Base-by-base conservation (phyloP, 2,329 filamentous ascomycete species). In the Xylaria arbuscula region DNA sequence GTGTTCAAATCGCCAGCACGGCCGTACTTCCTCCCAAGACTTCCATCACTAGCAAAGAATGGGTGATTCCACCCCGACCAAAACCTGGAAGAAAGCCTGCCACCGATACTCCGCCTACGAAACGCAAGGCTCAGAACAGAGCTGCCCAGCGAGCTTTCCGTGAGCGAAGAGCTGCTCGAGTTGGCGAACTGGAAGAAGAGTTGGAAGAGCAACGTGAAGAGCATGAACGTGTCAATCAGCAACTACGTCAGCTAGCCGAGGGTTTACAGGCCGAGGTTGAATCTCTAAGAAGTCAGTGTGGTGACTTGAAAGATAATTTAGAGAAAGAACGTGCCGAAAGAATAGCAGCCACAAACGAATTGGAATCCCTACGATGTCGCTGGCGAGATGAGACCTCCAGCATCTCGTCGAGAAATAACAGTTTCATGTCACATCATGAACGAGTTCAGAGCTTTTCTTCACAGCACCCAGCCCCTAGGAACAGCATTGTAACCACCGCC, bases 71-170 rank as follows among this genome's bases (percentile, higher is more conserved):
- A 28, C 93, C 93, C 34, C 87, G 93, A 69, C 93, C 93, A 55
- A 95, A 94, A 84, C 95, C 96, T 24, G 95, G 95, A 57, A 90
- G 95, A 74, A 98, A 98, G 85, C 94, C 95, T 2, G 93, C 93
- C 55, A 97, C 93, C 42, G 94, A 98, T 78, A 97, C 94, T 61
- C 94, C 94, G 15, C 92, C 93, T 1, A 97, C 94, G 51, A 97
- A 97, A 83, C 89, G 96, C 72, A 97, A 98, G 84, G 92, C 93
- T 1, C 96, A 98, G 82, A 98, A 98, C 80, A 88, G 96, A 68
- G 92, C 93, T 55, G 95, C 95, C 2, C 95, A 98, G 82, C 86
- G 95, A 67, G 93, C 92, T 0, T 98, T 98, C 80, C 88, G 95
- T 40, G 94, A 97, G 81, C 87, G 95, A 66, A 89, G 95, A 71